Base-by-base conservation (phyloP, 2,329 filamentous ascomycete species). In the Colletotrichum sp. region DNA sequence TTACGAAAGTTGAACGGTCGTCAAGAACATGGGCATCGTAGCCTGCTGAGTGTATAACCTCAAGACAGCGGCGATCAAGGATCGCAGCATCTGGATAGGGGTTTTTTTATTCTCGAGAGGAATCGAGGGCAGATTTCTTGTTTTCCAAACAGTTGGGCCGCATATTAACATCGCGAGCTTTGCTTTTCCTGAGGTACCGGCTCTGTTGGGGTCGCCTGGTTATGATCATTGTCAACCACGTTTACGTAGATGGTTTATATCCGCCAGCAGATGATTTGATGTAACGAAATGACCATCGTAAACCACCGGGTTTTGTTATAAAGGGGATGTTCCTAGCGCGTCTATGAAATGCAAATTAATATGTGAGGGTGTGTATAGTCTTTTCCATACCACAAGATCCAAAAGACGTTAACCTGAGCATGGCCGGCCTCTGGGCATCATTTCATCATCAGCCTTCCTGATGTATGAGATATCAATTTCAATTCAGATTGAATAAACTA, bases 261-360 rank as follows among this genome's bases (percentile, higher is more conserved):
- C 10, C 43, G 2, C 6, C 18, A 12, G 9, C 6, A 48, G 6
- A 48, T 21, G 2, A 13, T 48, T 48, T 13, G 9, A 48, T 12
- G 3, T 0, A 3, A 0, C 3, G 6, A 7, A 48, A 48, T 48
- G 0, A 0, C 18, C 2, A 21, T 21, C n/a, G 0, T 48, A 7
- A 1, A 21, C 6, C 10, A 48, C 0, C 1, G 0, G 1, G 43
- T 21, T 4, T 48, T 21, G n/a, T 5, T 2, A 48, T 13, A 4
- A 48, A 2, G 18, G 18, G 43, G 1, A 1, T 1, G 3, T 48
- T 12, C 3, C 10, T 1, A 12, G n/a, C n/a, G 43, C 43, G 43
- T 48, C 21, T n/a, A n/a, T n/a, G n/a, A n/a, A n/a, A n/a, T n/a
- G n/a, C n/a, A n/a, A n/a, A n/a, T n/a, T n/a, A n/a, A n/a, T n/a